These are phyloP conservation scores for Pinus taeda DNA, from an alignment of 75 land plant species.

Conservation along the genomic window DNA sequence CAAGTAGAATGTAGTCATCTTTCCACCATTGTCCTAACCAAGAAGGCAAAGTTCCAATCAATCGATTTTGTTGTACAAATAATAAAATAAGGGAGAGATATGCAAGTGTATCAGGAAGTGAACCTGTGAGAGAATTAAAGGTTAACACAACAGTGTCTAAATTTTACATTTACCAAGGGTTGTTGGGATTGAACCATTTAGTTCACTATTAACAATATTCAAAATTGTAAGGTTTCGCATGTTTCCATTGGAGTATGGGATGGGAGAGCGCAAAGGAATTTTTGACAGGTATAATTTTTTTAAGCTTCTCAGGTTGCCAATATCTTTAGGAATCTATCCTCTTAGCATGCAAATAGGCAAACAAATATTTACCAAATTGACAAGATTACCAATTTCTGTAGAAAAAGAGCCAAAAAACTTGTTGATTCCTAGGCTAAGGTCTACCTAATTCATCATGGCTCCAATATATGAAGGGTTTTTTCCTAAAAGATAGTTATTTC, in stretches of 20 bases:
- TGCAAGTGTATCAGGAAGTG: no score
- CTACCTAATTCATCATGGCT: neutral
- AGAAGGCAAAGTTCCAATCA: constrained; percentile 13
- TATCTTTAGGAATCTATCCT: constrained; percentile 17
- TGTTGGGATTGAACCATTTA: neutral
- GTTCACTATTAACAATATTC: neutral
- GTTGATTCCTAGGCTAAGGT: no score
- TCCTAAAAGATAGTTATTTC: no score
- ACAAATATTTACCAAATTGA: no score
- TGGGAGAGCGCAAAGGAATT: constrained; percentile 18
- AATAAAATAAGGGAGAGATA: no score
- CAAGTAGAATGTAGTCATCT: constrained; percentile 1
- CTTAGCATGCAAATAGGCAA: constrained; percentile 9
- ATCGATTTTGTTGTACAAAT: constrained; percentile 9
- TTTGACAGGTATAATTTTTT: constrained; percentile 13
- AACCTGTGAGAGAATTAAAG: no score
- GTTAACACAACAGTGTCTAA: no score
- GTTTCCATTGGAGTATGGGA: constrained; percentile 9
- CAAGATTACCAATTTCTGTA: no score
- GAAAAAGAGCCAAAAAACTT: no score
- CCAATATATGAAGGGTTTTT: neutral
- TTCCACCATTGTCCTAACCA: constrained; percentile 17
- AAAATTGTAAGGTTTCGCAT: no score
- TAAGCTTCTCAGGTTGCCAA: constrained; percentile 17
- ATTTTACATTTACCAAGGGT: constrained; percentile 11